Conservation (phyloP, 768 basidiomycete species). For the Lentinula sp. region DNA sequence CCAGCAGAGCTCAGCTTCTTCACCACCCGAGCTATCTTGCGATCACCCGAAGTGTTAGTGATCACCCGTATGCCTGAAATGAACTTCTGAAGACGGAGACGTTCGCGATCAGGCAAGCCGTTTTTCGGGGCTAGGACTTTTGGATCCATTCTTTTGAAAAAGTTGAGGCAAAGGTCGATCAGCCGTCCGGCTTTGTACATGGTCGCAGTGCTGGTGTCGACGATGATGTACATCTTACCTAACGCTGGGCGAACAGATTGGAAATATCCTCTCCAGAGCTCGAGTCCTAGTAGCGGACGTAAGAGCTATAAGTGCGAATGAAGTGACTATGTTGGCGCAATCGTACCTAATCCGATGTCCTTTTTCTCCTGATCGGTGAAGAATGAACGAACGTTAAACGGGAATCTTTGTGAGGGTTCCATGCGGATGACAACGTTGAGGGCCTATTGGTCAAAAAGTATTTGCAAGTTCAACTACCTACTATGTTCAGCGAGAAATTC, state of each 20-base stretch:
- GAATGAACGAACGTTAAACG: slow-evolving; percentile 70
- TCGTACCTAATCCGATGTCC: slow-evolving; percentile 25
- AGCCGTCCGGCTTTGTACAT: slow-evolving; percentile 64
- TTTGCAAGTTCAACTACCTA: not conserved
- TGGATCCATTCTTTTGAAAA: slow-evolving; percentile 26
- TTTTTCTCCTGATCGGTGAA: slow-evolving; percentile 55
- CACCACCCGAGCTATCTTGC: slow-evolving; percentile 45
- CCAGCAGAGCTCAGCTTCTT: slow-evolving; percentile 51
- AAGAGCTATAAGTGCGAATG: slow-evolving; percentile 23
- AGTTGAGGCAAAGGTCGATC: slow-evolving; percentile 45
- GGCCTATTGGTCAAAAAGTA: slow-evolving; percentile 30
- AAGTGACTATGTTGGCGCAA: not conserved
- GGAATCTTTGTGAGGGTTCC: slow-evolving; percentile 59
- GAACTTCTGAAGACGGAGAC: slow-evolving; percentile 50
- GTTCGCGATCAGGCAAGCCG: slow-evolving; percentile 49
- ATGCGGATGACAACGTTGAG: slow-evolving; percentile 69
- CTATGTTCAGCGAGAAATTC: slow-evolving; percentile 6
- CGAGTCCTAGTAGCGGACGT: slow-evolving; percentile 30
- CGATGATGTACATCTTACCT: slow-evolving; percentile 56
- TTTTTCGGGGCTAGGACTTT: slow-evolving; percentile 31
- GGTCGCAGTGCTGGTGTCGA: slow-evolving; percentile 66
- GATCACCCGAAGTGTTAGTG: slow-evolving; percentile 27
- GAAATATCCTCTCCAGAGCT: slow-evolving; percentile 71
- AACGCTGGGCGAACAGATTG: slow-evolving; percentile 63
- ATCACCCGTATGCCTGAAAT: slow-evolving; percentile 45